Evolutionary conservation across 306 rosid genomes (phyloP).

Genomic region (Sphenostylis stenocarpa): DNA sequence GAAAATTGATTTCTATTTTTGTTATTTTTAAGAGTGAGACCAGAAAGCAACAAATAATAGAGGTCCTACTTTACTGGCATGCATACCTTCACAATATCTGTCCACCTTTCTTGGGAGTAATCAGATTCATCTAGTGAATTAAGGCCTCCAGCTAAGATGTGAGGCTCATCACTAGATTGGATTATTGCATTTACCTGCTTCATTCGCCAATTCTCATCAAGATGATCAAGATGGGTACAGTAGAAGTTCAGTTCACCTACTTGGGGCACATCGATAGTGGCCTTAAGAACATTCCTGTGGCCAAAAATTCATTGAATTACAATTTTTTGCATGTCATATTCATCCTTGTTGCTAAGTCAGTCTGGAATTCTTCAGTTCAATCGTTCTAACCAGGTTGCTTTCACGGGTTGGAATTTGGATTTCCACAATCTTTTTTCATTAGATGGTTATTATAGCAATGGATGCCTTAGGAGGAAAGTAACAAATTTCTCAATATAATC

Average conservation of each 20-base stretch:
- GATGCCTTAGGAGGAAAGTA: conserved; percentile 24
- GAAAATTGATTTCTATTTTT: not conserved
- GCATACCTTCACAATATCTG: conserved; percentile 86
- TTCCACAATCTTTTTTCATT: conserved; percentile 17
- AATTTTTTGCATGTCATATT: conserved; percentile 26
- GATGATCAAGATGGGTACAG: conserved; percentile 96
- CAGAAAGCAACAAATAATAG: not conserved
- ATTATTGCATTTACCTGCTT: conserved; percentile 89
- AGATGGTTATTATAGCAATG: conserved; percentile 20
- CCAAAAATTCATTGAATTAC: conserved; percentile 2
- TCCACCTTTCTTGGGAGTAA: conserved; percentile 94
- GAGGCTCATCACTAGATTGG: conserved; percentile 70
- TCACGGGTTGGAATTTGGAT: conserved; percentile 24
- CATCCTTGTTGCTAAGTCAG: conserved; percentile 27
- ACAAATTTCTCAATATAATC: conserved; percentile 14
- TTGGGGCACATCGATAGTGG: conserved; percentile 82
- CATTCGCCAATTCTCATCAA: conserved; percentile 95
- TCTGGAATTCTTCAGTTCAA: conserved; percentile 13
- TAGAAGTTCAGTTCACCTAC: conserved; percentile 83
- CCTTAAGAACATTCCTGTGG: conserved; percentile 86
- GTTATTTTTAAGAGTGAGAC: conserved; percentile 24
- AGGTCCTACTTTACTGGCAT: not conserved
- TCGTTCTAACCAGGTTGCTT: conserved; percentile 12
- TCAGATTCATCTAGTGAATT: conserved; percentile 88
- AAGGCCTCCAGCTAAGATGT: conserved; percentile 86